Percentiles rank a stretch among this genome's conserved stretches.
These are phyloP conservation scores for Phaffia australis DNA, from an alignment of 768 basidiomycete genomes.

Conservation along the genomic window DNA sequence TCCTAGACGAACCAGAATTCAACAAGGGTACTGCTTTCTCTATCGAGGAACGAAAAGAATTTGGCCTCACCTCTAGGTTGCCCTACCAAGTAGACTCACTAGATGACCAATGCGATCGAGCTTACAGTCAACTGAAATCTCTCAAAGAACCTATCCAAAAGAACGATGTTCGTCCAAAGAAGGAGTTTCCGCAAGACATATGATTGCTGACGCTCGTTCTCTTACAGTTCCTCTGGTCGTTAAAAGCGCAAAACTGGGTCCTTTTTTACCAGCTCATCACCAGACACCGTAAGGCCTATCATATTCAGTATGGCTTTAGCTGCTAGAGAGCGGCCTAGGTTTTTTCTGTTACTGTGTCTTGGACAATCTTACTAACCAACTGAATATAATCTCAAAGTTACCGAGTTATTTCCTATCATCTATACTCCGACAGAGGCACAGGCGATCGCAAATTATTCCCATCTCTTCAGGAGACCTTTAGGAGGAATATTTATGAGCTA, in stretches of 20 bases:
- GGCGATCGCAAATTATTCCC: slow-evolving; percentile 67
- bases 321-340: too few relatives aligned
- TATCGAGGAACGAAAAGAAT: slow-evolving; percentile 4
- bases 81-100: slow-evolving; percentile 7
- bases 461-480: slow-evolving; percentile 64
- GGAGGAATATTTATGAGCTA: slow-evolving; percentile 57
- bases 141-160: neutral
- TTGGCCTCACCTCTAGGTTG: slow-evolving; percentile 11
- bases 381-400: slow-evolving; percentile 32
- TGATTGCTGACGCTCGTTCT: neutral
- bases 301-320: too few relatives aligned
- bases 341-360: too few relatives aligned
- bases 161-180: neutral
- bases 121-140: neutral
- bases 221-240: neutral
- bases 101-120: slow-evolving; percentile 8
- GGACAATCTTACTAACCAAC: too few relatives aligned
- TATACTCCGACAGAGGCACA: slow-evolving; percentile 78
- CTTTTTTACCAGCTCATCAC: slow-evolving; percentile 63
- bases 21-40: slow-evolving; percentile 21
- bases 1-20: neutral
- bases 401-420: slow-evolving; percentile 56
- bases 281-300: slow-evolving; percentile 42
- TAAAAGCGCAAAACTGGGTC: slow-evolving; percentile 30
- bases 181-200: neutral